Evolutionary conservation across 768 basidiomycete species (phyloP).

Genomic region (Ramaria rubella): DNA sequence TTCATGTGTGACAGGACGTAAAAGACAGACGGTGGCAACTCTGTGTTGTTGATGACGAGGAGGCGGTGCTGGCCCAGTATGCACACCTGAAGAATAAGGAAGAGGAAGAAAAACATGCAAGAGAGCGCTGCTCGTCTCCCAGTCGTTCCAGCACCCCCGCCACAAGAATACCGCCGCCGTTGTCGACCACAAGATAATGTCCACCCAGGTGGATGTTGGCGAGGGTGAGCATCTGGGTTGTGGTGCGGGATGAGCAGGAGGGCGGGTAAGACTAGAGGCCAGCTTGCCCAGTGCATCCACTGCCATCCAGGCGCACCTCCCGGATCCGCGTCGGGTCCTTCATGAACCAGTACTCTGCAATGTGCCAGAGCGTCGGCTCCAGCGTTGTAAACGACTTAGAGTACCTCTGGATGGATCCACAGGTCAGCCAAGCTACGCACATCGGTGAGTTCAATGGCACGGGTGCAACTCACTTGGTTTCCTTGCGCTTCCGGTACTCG

Average conservation of each 20-base stretch:
- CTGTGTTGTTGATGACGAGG: constrained; percentile 79
- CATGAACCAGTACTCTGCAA: constrained; percentile 82
- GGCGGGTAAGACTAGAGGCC: neutral
- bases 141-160: constrained; percentile 80
- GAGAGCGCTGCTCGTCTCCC: constrained; percentile 49
- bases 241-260: neutral
- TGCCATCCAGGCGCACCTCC: constrained; percentile 77
- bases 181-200: constrained; percentile 85
- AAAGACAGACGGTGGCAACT: constrained; percentile 91
- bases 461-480: constrained; percentile 84
- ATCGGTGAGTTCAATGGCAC: no score
- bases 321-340: constrained; percentile 79
- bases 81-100: no score
- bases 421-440: no score
- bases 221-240: constrained; percentile 76
- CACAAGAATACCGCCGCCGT: constrained; percentile 83
- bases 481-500: constrained; percentile 94
- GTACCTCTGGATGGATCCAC: constrained; percentile 63
- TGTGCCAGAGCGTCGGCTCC: constrained; percentile 80
- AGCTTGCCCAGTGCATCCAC: constrained; percentile 60
- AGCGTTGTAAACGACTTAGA: constrained; percentile 82
- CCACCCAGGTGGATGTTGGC: constrained; percentile 82
- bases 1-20: constrained; percentile 83
- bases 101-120: neutral
- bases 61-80: constrained; percentile 67